These are phyloP conservation scores for Trifolium pratense DNA, from an alignment of 306 rosid genomes.

Conservation along the genomic window DNA sequence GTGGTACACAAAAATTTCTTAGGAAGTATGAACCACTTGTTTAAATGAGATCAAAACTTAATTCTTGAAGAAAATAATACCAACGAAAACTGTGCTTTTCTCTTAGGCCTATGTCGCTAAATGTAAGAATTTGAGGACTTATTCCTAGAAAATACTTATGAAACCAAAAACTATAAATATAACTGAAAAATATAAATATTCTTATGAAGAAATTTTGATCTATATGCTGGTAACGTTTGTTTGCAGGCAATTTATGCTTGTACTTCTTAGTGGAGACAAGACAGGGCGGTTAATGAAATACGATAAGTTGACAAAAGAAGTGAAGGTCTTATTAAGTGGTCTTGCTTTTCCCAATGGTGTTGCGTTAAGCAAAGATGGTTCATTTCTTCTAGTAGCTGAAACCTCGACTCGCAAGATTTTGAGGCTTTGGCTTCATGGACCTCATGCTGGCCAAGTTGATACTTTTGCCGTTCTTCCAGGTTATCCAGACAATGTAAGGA, in stretches of 20 bases:
- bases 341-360: conserved; percentile 88
- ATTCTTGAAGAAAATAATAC: conserved; percentile 16
- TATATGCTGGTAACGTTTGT: conserved; percentile 25
- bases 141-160: background rate
- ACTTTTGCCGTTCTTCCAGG: conserved; percentile 74
- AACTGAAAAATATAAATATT: background rate
- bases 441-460: conserved; percentile 69
- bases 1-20: background rate
- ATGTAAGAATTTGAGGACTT: conserved; percentile 1
- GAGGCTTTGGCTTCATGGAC: conserved; percentile 86
- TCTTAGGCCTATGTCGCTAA: background rate
- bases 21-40: conserved; percentile 4
- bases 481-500: conserved; percentile 81
- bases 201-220: background rate
- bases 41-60: conserved; percentile 22
- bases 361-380: conserved; percentile 74
- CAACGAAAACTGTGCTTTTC: background rate
- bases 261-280: conserved; percentile 67
- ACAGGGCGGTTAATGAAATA: conserved; percentile 80
- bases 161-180: background rate
- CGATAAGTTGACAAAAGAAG: conserved; percentile 67
- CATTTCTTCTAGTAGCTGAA: conserved; percentile 82
- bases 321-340: conserved; percentile 58
- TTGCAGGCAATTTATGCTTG: conserved; percentile 78
- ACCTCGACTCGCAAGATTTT: conserved; percentile 58